Evolutionary conservation across 2,329 filamentous ascomycete genomes (phyloP), one percentile per base, ranked within the genome.

Genomic region (Monilinia fructicola): DNA sequence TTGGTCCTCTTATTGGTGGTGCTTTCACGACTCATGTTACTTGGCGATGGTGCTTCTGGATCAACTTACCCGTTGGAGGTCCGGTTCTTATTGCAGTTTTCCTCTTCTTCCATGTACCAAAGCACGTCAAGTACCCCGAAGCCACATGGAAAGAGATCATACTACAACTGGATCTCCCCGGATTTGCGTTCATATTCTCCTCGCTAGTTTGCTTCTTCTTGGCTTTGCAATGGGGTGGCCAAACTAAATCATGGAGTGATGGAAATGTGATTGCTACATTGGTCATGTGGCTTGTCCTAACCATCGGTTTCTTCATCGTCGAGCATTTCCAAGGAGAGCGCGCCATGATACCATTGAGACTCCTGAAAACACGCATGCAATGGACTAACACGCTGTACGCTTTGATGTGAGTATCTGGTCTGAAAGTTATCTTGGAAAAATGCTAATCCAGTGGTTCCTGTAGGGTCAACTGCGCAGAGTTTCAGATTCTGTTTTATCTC

Each of bases 161-260:
- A 16, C 12, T n/a, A 23, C 54, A 42, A 26, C 21, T 58, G 73
- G 82, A 83, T 66, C 75, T 78, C 3, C 46, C 78, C 9, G 82
- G 81, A 2, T 76, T 78, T 21, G 67, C 76, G 21, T 67, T 83
- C 40, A 74, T 83, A 61, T 78, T 82, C 77, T 75, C 76, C 71
- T 71, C 75, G 73, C 72, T 66, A 12, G 40, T 65, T n/a, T 71
- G 73, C 71, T 76, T 79, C 68, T 74, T 82, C 48, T 75, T 82
- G 5, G 81, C 79, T 48, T 73, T 82, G 2, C 79, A 82, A 71
- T 82, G 79, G 71, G 81, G 79, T 63, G 81, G 81, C 11, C 71
- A 74, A 12, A 76, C 75, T 0, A 74, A 81, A 59, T 65, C 76
- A 23, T 83, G 80, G 81, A 75, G 76, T 64, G 77, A 74, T 0